A percentile compares a stretch with the other conserved stretches of the same genome.
Conservation (phyloP, 2,329 filamentous ascomycete genomes). For the Daldinia sp. region DNA sequence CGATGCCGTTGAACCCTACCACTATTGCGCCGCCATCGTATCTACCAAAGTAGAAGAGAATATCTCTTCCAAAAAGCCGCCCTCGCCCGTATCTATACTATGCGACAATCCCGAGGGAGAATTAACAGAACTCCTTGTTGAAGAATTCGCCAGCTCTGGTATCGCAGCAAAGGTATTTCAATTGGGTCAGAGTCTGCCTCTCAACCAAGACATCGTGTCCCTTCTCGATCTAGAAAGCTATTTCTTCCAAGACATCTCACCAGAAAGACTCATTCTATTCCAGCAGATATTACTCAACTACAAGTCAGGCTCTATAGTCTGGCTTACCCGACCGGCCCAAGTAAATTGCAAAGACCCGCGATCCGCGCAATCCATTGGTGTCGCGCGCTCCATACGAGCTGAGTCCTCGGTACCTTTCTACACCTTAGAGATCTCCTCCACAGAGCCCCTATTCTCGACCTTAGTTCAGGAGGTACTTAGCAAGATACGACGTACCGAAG, state of each 20-base stretch:
- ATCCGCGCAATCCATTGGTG: background rate
- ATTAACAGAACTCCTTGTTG: background rate
- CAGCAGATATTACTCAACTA: background rate
- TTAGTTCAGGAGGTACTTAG: background rate
- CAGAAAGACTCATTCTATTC: background rate
- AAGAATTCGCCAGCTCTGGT: background rate
- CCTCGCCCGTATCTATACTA: background rate
- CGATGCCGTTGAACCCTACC: background rate
- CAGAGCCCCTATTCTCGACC: background rate
- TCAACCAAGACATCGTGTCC: background rate
- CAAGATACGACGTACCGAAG: background rate
- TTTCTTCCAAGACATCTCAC: background rate
- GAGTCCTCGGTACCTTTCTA: background rate
- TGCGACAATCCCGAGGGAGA: background rate
- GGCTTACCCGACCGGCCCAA: background rate
- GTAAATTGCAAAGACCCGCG: background rate
- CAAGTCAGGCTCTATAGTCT: background rate
- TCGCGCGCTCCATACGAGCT: background rate
- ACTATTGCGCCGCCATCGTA: background rate
- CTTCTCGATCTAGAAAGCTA: conserved; percentile 2
- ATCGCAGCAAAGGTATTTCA: background rate
- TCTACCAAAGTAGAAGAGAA: background rate
- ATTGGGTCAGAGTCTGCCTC: background rate
- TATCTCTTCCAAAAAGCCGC: background rate
- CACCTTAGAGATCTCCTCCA: background rate